Base-by-base conservation (phyloP, 2,329 filamentous ascomycete species). In the Aspergillus sp. region DNA sequence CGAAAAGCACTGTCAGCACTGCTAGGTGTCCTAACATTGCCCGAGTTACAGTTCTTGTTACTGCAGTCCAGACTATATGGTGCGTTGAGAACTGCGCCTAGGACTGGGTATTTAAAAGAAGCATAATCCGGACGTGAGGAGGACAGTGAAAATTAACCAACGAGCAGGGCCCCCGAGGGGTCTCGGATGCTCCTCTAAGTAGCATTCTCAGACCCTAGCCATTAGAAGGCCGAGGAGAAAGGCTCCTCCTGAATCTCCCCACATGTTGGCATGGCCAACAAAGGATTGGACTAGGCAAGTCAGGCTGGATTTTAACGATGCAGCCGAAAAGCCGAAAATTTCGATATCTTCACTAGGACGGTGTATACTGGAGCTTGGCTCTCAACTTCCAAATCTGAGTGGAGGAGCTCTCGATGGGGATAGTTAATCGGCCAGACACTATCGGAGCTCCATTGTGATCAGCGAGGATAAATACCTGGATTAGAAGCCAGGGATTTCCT, bases 1-100 rank as follows among this genome's bases (percentile, higher is more conserved):
- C 50, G 12, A 65, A 62, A 4, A 66, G 56, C n/a, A 63, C 54
- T 45, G 58, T 6, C 11, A 57, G 40, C 27, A 44, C 35, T n/a
- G 44, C 23, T 4, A 60, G 46, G 23, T 21, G 39, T 33, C 33
- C 21, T 14, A 57, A 44, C 45, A 51, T 53, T 23, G 51, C 58
- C 33, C 35, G 53, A 21, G 44, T 41, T 5, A 8, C 24, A 7
- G 52, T 57, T 47, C 41, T 55, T 19, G 24, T 23, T 3, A 53
- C 15, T 12, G 27, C 11, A 37, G 47, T 21, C n/a, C 27, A 47
- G 17, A 7, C 49, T 4, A 27, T 23, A 35, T n/a, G 4, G 31
- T 23, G 41, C 19, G 27, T n/a, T 15, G 11, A 15, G 15, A 49
- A 39, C 24, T 21, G 43, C 6, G 19, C 33, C 43, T 35, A 7